A percentile compares a stretch with the other conserved stretches of the same genome.
Conservation (phyloP, 73 alveolate genomes). For the Paramecium pentaurelia region DNA sequence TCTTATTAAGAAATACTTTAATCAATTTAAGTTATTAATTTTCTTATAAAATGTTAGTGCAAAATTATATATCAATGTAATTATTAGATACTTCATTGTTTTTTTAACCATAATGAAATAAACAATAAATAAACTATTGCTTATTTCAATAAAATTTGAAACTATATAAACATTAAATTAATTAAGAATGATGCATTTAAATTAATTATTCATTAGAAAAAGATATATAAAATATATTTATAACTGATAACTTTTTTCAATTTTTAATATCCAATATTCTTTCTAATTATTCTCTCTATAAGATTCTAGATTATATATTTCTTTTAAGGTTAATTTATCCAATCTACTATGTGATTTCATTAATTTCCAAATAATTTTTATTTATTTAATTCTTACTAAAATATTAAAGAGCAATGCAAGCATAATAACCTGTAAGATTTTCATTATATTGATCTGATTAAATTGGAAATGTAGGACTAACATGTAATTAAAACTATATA, state of each 20-base stretch:
- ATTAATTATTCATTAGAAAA: too few species aligned
- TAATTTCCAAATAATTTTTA: neutral
- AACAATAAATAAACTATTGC: too few species aligned
- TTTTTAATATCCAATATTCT: neutral
- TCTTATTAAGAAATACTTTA: too few species aligned
- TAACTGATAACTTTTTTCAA: neutral
- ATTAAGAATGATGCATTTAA: too few species aligned
- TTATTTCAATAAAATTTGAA: too few species aligned
- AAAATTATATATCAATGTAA: too few species aligned
- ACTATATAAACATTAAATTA: too few species aligned
- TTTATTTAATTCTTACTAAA: neutral
- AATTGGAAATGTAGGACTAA: neutral
- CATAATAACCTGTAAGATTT: neutral
- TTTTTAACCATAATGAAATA: too few species aligned
- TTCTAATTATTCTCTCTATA: neutral
- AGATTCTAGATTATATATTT: neutral
- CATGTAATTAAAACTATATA: neutral
- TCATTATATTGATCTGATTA: neutral
- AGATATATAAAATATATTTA: too few species aligned
- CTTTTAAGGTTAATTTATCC: neutral
- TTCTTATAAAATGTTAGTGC: too few species aligned
- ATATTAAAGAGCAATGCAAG: neutral
- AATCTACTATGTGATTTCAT: neutral
- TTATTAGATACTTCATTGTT: too few species aligned
- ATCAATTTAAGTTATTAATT: too few species aligned